Conservation (phyloP, 495 filamentous ascomycete genomes). For the Tuber magnatum region DNA sequence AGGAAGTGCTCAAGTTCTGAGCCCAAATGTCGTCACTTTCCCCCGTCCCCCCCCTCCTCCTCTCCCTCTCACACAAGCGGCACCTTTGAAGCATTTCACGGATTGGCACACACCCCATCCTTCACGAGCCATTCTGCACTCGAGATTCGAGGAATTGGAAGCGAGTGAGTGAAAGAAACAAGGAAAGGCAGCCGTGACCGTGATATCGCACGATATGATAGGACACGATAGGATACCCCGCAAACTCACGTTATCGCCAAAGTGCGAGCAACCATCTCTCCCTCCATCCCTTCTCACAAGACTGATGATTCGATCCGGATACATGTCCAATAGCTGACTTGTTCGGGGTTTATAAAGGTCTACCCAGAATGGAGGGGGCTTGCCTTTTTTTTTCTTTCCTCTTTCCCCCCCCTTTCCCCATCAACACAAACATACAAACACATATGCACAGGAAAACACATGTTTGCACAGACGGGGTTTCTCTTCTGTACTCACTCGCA, state of each 20-base stretch:
- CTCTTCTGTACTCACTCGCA: not conserved
- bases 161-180: not conserved
- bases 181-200: not conserved
- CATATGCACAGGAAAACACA: not conserved
- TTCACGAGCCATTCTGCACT: not conserved
- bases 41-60: not conserved
- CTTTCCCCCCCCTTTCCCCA: not conserved
- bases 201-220: not conserved
- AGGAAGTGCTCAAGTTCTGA: constrained; percentile 27
- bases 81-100: not conserved
- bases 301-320: not conserved
- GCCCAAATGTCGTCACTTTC: not conserved
- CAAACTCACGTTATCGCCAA: not conserved
- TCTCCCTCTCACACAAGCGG: not conserved
- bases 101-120: not conserved
- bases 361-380: not conserved
- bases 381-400: not conserved
- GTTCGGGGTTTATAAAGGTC: not conserved
- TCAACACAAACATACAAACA: not conserved
- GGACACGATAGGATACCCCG: not conserved
- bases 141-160: not conserved
- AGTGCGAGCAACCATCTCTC: not conserved
- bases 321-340: constrained; percentile 1
- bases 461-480: not conserved
- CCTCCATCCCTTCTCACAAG: not conserved